Conservation (phyloP, 805 yeast species). For the Suhomyces vadensis region DNA sequence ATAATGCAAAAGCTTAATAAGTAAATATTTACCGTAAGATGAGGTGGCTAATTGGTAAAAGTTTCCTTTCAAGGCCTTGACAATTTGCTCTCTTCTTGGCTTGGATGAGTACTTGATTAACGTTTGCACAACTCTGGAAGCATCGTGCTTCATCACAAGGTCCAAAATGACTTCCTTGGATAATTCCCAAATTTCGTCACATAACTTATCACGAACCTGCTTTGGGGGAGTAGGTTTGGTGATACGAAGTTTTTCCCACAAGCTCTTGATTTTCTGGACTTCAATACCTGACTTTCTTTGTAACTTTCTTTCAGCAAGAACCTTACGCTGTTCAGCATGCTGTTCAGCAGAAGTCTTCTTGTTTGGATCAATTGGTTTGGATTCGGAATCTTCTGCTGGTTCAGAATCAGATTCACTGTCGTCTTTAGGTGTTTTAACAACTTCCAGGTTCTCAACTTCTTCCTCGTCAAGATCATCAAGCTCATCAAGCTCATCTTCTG, state of each 20-base stretch:
- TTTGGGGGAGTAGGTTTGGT: slow-evolving; percentile 80
- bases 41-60: slow-evolving; percentile 85
- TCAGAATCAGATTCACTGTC: slow-evolving; percentile 24
- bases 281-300: slow-evolving; percentile 84
- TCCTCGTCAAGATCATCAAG: slow-evolving; percentile 13
- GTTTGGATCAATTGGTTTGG: slow-evolving; percentile 36
- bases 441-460: slow-evolving; percentile 20
- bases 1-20: slow-evolving; percentile 87
- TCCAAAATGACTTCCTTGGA: slow-evolving; percentile 77
- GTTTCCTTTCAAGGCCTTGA: slow-evolving; percentile 67
- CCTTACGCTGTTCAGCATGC: slow-evolving; percentile 80
- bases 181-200: slow-evolving; percentile 82
- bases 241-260: slow-evolving; percentile 92
- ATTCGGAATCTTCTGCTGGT: slow-evolving; percentile 16
- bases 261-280: slow-evolving; percentile 77
- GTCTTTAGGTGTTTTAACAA: slow-evolving; percentile 22
- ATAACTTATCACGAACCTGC: slow-evolving; percentile 70
- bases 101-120: slow-evolving; percentile 82
- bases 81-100: slow-evolving; percentile 72
- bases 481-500: slow-evolving; percentile 26
- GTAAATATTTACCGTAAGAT: slow-evolving; percentile 88
- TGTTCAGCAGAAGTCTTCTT: slow-evolving; percentile 60
- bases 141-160: slow-evolving; percentile 91
- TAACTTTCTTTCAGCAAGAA: slow-evolving; percentile 79
- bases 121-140: slow-evolving; percentile 94